Base-by-base conservation (phyloP, 2,329 filamentous ascomycete genomes). In the Septoria linicola region DNA sequence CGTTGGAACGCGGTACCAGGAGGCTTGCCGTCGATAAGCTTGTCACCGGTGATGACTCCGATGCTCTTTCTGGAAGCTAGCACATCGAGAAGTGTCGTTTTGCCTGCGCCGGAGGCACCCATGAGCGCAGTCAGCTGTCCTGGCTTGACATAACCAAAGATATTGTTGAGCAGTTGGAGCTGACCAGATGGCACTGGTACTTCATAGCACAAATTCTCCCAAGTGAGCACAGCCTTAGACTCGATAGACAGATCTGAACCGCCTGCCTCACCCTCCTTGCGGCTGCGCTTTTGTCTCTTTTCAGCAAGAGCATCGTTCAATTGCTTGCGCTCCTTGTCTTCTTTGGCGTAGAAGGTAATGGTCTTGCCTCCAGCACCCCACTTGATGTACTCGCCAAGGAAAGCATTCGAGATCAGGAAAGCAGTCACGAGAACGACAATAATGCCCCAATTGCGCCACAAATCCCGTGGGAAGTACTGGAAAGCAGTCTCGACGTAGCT, bases 361-460 rank as follows among this genome's bases (percentile, higher is more conserved):
- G 86, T 81, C 62, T 85, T 89, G n/a, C 89, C 89, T 6, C 86
- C 89, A 67, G 87, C 85, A 35, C 88, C 87, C 59, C 84, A 89
- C 51, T 83, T 87, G 62, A 95, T 76, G 17, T 86, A 75, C 66
- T 96, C 90, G 64, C 89, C 90, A 0, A 92, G 77, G 13, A 88
- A 77, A 32, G 89, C 84, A 58, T 95, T 92, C 51, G 88, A 72
- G 8, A 80, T 69, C 3, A 96, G 75, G 72, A 95, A 95, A 53
- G 83, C 82, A 34, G 85, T 70, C 47, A 95, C 88, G 55, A 95
- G 80, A 1, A 77, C 83, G 8, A 90, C 66, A 54, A 95, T 83
- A 57, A 96, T 93, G 1, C 87, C 88, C 67, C 87, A 88, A 69
- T 93, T 90, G 35, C 88, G 79, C 89, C 89, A 95, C 1, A 93